phyloP scores from a whole-genome alignment of 2,329 filamentous ascomycete species.

The Monilinia fructicola region DNA sequence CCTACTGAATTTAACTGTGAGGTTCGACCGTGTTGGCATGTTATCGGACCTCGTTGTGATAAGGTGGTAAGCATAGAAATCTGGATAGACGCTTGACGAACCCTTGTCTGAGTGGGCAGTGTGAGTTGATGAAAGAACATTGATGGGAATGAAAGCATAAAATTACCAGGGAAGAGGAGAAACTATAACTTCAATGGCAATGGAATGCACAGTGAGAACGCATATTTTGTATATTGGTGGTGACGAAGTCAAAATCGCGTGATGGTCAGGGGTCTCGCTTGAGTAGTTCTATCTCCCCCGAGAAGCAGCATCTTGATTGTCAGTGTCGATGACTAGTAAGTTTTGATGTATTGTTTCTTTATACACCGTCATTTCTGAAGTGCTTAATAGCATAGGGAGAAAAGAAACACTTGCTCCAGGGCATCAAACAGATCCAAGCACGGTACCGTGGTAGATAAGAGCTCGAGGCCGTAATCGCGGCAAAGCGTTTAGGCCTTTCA shows the following conservation, averaged over 20 bases:
- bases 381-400: background rate
- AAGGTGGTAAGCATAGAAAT: slow-evolving; percentile 29
- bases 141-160: slow-evolving; percentile 19
- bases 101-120: slow-evolving; percentile 30
- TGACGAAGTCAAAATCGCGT: background rate
- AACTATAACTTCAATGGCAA: background rate
- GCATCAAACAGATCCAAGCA: background rate
- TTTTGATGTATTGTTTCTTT: background rate
- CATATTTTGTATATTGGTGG: background rate
- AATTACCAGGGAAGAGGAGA: background rate
- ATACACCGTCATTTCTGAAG: background rate
- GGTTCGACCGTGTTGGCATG: background rate
- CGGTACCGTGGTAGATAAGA: background rate
- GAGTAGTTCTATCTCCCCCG: background rate
- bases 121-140: slow-evolving; percentile 34
- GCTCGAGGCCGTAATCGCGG: background rate
- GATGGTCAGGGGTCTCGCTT: slow-evolving; percentile 1
- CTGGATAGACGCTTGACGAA: slow-evolving; percentile 33
- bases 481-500: background rate
- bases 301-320: background rate
- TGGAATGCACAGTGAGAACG: background rate
- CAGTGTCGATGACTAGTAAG: background rate
- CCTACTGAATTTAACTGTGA: background rate
- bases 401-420: background rate
- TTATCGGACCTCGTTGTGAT: background rate